Evolutionary conservation across 75 land plant genomes (phyloP).

Genomic region (Gnetum montanum): DNA sequence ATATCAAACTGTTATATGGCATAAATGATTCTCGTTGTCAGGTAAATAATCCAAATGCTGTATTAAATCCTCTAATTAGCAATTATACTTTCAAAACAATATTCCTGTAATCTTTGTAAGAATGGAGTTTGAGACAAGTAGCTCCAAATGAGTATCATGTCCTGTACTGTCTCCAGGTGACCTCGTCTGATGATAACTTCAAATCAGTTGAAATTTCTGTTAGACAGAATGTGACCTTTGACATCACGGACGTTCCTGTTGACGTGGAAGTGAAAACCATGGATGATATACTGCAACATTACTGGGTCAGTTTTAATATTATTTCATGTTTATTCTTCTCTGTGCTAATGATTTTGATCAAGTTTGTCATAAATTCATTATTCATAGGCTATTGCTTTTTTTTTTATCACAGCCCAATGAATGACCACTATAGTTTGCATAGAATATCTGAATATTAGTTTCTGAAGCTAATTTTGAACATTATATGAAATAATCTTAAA

Average conservation of each 20-base stretch:
- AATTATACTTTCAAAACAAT: not conserved
- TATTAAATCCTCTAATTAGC: not conserved
- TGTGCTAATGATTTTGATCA: not conserved
- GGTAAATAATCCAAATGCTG: slow-evolving; percentile 20
- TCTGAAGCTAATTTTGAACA: too few species aligned
- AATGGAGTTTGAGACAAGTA: not conserved
- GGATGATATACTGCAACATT: slow-evolving; percentile 53
- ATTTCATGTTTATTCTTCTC: not conserved
- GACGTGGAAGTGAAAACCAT: slow-evolving; percentile 34
- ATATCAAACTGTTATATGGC: slow-evolving; percentile 71
- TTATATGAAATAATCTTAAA: too few species aligned
- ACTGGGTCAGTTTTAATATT: slow-evolving; percentile 49
- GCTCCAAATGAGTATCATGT: not conserved
- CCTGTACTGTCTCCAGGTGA: slow-evolving; percentile 39
- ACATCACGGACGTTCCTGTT: slow-evolving; percentile 27
- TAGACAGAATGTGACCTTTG: slow-evolving; percentile 63
- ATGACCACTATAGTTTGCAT: not conserved
- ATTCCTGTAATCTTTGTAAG: not conserved
- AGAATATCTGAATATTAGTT: not conserved
- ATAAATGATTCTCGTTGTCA: slow-evolving; percentile 92
- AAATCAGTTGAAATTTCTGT: slow-evolving; percentile 69
- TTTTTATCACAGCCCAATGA: not conserved
- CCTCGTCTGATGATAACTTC: slow-evolving; percentile 49
- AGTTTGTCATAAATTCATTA: not conserved
- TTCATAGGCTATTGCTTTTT: not conserved